A percentile compares a stretch with the other conserved stretches of the same genome.
These are phyloP conservation scores for Lasiosphaeris hirsuta DNA, from an alignment of 495 filamentous ascomycete genomes.

Conservation along the genomic window DNA sequence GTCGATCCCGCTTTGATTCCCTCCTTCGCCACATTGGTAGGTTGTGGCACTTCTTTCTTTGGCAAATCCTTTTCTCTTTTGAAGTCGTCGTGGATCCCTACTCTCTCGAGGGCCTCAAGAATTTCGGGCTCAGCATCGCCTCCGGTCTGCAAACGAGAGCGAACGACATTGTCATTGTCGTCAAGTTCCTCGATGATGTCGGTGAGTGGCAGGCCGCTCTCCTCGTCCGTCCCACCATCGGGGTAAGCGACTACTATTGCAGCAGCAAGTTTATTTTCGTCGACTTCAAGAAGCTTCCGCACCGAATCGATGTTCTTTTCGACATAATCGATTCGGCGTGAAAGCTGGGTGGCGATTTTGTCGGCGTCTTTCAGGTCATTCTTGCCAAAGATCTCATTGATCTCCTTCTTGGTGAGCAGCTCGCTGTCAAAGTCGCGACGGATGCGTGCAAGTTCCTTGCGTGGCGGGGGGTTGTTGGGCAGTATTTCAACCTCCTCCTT, in stretches of 20 bases:
- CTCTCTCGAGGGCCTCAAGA: conserved; percentile 65
- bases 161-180: conserved; percentile 82
- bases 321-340: conserved; percentile 82
- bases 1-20: too few relatives aligned
- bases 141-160: conserved; percentile 56
- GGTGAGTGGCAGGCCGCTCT: conserved; percentile 62
- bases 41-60: not conserved
- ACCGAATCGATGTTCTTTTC: conserved; percentile 70
- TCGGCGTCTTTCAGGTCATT: conserved; percentile 46
- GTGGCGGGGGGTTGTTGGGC: conserved; percentile 45
- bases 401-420: conserved; percentile 50
- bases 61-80: conserved; percentile 13
- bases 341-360: conserved; percentile 67
- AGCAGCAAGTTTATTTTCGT: conserved; percentile 64
- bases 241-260: conserved; percentile 43
- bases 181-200: conserved; percentile 92
- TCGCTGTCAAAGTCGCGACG: conserved; percentile 42
- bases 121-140: conserved; percentile 60
- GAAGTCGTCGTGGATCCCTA: conserved; percentile 43
- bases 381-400: conserved; percentile 62
- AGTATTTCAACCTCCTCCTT: conserved; percentile 69
- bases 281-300: conserved; percentile 62
- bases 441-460: conserved; percentile 44
- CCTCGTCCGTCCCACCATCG: conserved; percentile 55
- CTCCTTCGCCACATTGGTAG: too few relatives aligned